Percentiles rank a stretch among this genome's conserved stretches.
Conservation (phyloP, 2,329 filamentous ascomycete genomes). For the Phaeosphaeriaceae sp. region DNA sequence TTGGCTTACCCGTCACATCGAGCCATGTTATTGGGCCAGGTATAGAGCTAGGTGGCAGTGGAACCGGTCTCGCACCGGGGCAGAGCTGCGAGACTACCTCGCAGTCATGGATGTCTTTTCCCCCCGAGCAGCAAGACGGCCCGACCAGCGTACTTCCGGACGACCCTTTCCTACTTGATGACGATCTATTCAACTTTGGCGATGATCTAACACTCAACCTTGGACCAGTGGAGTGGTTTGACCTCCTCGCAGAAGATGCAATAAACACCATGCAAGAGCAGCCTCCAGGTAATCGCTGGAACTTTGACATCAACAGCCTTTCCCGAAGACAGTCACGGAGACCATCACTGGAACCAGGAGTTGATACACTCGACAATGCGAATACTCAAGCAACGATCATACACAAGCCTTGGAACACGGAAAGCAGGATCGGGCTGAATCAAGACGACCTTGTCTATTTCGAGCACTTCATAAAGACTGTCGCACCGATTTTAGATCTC, state of each 20-base stretch:
- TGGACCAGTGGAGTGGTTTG: constrained; percentile 58
- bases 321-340: constrained; percentile 44
- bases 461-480: constrained; percentile 46
- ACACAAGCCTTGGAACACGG: constrained; percentile 33
- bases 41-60: not conserved
- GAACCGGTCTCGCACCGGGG: not conserved
- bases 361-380: constrained; percentile 5
- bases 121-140: constrained; percentile 16
- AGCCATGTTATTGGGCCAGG: not conserved
- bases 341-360: constrained; percentile 38
- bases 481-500: constrained; percentile 52
- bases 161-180: constrained; percentile 33
- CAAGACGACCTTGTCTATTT: constrained; percentile 49
- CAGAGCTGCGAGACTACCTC: not conserved
- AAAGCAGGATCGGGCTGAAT: constrained; percentile 32
- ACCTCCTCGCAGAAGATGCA: constrained; percentile 54
- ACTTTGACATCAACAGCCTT: not conserved
- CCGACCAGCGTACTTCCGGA: constrained; percentile 26
- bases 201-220: constrained; percentile 46
- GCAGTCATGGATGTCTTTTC: constrained; percentile 24
- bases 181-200: constrained; percentile 31
- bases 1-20: not conserved
- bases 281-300: constrained; percentile 25
- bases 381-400: constrained; percentile 8
- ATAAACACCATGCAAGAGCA: constrained; percentile 37